Base-by-base conservation (phyloP, 495 filamentous ascomycete species). In the Penicillium soppii region DNA sequence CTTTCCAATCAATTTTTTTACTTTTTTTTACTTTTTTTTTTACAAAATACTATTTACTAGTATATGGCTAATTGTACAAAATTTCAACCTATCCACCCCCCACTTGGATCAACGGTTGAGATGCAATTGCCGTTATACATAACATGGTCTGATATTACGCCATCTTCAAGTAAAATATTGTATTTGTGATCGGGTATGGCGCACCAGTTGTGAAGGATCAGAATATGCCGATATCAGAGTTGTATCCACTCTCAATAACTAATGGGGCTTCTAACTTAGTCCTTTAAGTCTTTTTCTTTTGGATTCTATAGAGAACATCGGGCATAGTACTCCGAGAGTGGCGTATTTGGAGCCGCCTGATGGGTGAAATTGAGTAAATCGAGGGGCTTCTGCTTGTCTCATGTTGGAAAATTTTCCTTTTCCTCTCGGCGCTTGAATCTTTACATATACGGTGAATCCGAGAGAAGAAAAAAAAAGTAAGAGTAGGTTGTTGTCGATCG, bases 401-500 rank as follows among this genome's bases (percentile, higher is more conserved):
- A 29, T 4, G 3, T 43, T 30, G 10, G 10, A 21, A 19, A 37
- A 36, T 17, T 6, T 25, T n/a, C 3, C 13, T 21, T 4, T 33
- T 32, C 20, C 43, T 30, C 3, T 40, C 16, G 37, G 40, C 30
- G 39, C 30, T 50, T 35, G 27, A 33, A 36, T 29, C 26, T 40
- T 10, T 17, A 47, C 50, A 46, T 45, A 62, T 52, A 43, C 37
- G 33, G 52, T 22, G 47, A 32, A 35, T 57, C 57, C 41, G 13
- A 58, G 51, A 61, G 56, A 33, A 63, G 57, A 50, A 58, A 61
- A 58, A n/a, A n/a, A n/a, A n/a, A n/a, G n/a, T n/a, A n/a, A n/a
- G n/a, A n/a, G n/a, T n/a, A n/a, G 61, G 50, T 63, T 52, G 29
- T 10, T 50, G 61, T 61, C 61, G 61, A 63, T 65, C 53, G 47